These are phyloP conservation scores for Apiosordaria backusii DNA, from an alignment of 495 filamentous ascomycete species.

Conservation along the genomic window DNA sequence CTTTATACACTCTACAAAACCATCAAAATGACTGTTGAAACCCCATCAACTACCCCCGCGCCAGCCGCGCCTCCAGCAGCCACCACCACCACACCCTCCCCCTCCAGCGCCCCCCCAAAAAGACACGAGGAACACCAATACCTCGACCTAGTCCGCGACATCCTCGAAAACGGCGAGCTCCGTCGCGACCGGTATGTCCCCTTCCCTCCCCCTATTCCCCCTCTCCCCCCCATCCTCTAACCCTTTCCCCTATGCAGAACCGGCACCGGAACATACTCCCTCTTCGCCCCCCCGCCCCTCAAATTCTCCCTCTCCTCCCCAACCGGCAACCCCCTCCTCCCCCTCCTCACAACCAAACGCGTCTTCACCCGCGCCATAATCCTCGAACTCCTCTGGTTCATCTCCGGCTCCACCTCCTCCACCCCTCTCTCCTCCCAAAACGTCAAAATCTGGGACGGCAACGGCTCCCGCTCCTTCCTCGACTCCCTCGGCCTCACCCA, in stretches of 20 bases:
- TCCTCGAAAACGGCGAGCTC: conserved; percentile 30
- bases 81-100: background rate
- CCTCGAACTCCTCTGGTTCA: conserved; percentile 95
- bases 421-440: conserved; percentile 66
- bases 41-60: background rate
- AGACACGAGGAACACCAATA: conserved; percentile 34
- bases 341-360: conserved; percentile 93
- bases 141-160: conserved; percentile 33
- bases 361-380: conserved; percentile 90
- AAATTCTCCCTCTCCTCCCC: conserved; percentile 66
- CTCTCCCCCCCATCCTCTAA: background rate
- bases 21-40: conserved; percentile 5
- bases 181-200: conserved; percentile 27
- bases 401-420: conserved; percentile 76
- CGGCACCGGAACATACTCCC: conserved; percentile 83
- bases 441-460: conserved; percentile 98
- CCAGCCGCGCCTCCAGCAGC: background rate
- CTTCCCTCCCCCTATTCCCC: background rate
- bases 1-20: background rate
- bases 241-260: conserved; percentile 51
- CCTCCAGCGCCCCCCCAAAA: background rate
- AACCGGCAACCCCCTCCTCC: conserved; percentile 60
- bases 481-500: conserved; percentile 76
- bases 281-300: conserved; percentile 82
- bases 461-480: conserved; percentile 84